phyloP scores from a whole-genome alignment of 768 basidiomycete genomes.

The Boletus rubropictus region DNA sequence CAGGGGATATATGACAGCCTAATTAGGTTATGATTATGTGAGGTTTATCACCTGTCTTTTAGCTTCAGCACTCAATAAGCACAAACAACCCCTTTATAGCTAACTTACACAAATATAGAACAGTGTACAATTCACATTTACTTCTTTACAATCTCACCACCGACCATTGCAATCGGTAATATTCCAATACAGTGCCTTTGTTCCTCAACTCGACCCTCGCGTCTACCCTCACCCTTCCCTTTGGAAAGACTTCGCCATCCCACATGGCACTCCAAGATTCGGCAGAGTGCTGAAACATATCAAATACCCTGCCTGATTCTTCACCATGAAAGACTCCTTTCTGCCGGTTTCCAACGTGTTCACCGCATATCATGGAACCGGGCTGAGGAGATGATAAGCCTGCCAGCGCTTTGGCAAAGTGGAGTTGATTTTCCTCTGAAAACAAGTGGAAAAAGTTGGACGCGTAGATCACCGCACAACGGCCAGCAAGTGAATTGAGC shows the following conservation, averaged over 20 bases:
- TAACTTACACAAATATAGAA: not conserved
- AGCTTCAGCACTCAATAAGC: too few species aligned
- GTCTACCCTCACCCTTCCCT: conserved; percentile 10
- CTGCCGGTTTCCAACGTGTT: conserved; percentile 15
- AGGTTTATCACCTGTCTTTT: too few species aligned
- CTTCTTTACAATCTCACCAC: conserved; percentile 11
- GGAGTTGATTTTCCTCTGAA: conserved; percentile 24
- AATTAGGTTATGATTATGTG: too few species aligned
- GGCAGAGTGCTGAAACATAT: conserved; percentile 29
- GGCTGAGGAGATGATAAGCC: conserved; percentile 25
- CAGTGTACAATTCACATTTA: too few species aligned
- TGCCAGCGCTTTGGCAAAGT: conserved; percentile 26
- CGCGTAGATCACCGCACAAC: conserved; percentile 45
- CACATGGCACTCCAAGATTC: conserved; percentile 35
- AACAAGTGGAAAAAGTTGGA: conserved; percentile 44
- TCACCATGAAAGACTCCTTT: not conserved
- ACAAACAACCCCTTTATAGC: too few species aligned
- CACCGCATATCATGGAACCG: too few species aligned
- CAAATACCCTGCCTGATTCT: not conserved
- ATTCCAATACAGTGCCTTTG: not conserved
- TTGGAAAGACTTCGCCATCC: conserved; percentile 35
- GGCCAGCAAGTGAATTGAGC: conserved; percentile 44
- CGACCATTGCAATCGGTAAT: conserved; percentile 23
- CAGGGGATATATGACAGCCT: too few species aligned
- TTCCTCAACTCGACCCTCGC: not conserved